These are phyloP conservation scores for Pseudogymnoascus destructans DNA, from an alignment of 2,329 filamentous ascomycete species.

Conservation along the genomic window DNA sequence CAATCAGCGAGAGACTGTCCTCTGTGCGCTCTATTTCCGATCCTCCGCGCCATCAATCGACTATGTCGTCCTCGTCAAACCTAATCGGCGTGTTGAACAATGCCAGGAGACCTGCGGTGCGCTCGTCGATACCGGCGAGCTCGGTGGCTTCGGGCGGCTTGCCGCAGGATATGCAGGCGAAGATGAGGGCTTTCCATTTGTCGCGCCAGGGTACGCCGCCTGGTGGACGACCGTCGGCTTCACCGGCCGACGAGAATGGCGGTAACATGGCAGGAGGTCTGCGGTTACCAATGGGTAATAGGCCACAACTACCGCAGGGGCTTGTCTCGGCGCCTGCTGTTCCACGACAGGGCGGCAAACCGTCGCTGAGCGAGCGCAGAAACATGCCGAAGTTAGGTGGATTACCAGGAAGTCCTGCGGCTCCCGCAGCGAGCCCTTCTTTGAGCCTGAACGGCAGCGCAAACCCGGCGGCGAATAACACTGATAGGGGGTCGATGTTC, in stretches of 20 bases:
- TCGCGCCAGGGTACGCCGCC: conserved; percentile 46
- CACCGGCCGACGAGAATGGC: conserved; percentile 16
- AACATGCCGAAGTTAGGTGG: conserved; percentile 45
- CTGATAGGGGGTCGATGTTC: conserved; percentile 35
- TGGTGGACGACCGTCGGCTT: conserved; percentile 20
- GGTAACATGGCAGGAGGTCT: conserved; percentile 35
- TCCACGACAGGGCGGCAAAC: conserved; percentile 30
- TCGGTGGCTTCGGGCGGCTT: conserved; percentile 36
- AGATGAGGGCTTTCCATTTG: conserved; percentile 57
- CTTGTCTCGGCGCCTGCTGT: conserved; percentile 39
- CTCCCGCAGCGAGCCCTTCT: conserved; percentile 12
- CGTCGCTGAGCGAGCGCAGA: conserved; percentile 54
- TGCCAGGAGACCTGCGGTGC: conserved; percentile 39
- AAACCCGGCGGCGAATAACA: conserved; percentile 15
- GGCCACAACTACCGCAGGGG: conserved; percentile 32
- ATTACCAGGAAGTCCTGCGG: conserved; percentile 19
- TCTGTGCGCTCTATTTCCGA: conserved; percentile 49
- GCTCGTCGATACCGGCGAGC: conserved; percentile 20
- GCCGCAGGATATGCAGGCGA: conserved; percentile 51
- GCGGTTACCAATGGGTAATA: conserved; percentile 31
- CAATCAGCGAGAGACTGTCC: conserved; percentile 38
- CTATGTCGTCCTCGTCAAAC: conserved; percentile 74
- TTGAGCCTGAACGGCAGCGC: conserved; percentile 14
- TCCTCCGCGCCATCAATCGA: conserved; percentile 32
- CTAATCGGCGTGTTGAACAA: conserved; percentile 63